Evolutionary conservation across 805 yeast genomes (phyloP), one percentile per base, ranked within the genome.

Genomic region (Komagataella ulmi): DNA sequence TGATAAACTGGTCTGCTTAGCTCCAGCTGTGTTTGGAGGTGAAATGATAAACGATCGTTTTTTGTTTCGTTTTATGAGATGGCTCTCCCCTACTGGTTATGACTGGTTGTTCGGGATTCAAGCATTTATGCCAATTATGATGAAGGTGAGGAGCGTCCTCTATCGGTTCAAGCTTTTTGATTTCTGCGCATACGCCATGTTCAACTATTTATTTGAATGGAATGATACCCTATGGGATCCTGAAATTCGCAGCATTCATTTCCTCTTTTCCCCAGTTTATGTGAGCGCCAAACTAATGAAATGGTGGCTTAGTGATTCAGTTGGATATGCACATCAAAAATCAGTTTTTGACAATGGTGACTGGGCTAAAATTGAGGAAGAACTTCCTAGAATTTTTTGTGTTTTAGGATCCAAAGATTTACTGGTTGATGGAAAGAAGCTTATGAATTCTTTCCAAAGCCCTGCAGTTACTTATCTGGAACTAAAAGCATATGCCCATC

Each of bases 1-100:
- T 17, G 82, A 81, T 51, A 74, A 77, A 51, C 87, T 88, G 60
- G 71, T 87, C 24, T 87, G 91, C 0, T 66, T 91, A 51, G 86
- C 97, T 0, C 98, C 99, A 0, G 98, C 98, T 0, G 82, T 89
- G 2, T 93, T 79, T 61, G 95, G 95, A 0, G 98, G 98, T 0
- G 71, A 80, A 1, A 66, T 89, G 47, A 70, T 91, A 24, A 77
- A 85, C 57, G 77, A 76, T 23, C 76, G 83, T 50, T 46, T 66
- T 2, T 85, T 85, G 62, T 79, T 86, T 23, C 73, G 71, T 56
- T 78, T 83, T 55, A 79, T 86, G 65, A 76, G 81, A n/a, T 60
- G 59, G 47, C 67, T 81, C 52, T 74, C 80, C 0, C 66, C 71
- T 17, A 56, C 66, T 6, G 55, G 66, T 6, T 80, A 64, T 58